Evolutionary conservation across 768 basidiomycete species (phyloP), one percentile per base, ranked within the genome.

Genomic region (Boletus tomentosulus): DNA sequence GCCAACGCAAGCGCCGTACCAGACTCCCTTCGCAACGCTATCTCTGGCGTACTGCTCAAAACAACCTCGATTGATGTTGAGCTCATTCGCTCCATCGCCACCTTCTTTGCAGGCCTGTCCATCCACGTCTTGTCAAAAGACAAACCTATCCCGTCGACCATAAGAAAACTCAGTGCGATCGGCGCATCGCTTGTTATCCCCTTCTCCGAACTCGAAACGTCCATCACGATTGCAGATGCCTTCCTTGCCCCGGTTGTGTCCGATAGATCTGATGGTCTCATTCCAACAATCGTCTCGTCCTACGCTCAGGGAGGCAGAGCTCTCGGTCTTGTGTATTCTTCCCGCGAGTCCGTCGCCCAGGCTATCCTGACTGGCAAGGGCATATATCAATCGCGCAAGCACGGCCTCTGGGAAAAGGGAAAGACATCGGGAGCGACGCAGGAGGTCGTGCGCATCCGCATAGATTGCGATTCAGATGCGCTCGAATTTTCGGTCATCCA

Each of bases 291-390:
- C 48, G 87, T 98, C 31, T 86, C 92, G 12, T 86, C 89, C 1
- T 69, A 73, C 47, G 62, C 71, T 1, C 80, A 89, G 57, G 82
- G 82, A 22, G 87, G 87, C 25, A 83, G 84, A 59, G 78, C 86
- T 6, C 83, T 98, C 15, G 97, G 97, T 16, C 81, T 99, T 51
- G 97, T 98, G 34, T 99, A 99, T 74, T 98, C 97, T 11, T 98
- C 96, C 22, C 62, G 70, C 48, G 85, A 88, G 61, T 96, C 94
- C 5, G 78, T 98, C 62, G 80, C 79, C 46, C 91, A 95, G 68
- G 88, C 89, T 61, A 92, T 99, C 67, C 56, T 84, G 35, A 86
- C 92, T 2, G 92, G 93, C 27, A 87, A 86, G 65, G 97, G 97
- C 15, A 87, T 96, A 12, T 99, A 99, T 67, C 94, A 98, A 67